Conservation (phyloP, 768 basidiomycete species). For the Suillus variegatus region DNA sequence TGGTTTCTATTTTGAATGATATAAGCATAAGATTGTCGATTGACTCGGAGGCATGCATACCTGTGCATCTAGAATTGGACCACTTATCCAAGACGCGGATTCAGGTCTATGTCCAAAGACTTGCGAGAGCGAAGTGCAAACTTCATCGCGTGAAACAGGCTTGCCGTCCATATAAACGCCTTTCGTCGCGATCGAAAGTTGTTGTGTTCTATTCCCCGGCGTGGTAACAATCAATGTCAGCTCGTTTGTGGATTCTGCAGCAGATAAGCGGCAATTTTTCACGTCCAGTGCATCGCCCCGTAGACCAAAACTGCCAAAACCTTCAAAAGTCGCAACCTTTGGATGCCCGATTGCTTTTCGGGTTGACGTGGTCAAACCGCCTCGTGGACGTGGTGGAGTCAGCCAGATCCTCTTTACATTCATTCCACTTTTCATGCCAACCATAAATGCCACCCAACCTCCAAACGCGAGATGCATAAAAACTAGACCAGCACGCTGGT, state of each 20-base stretch:
- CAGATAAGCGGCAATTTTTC: conserved; percentile 5
- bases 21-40: background rate
- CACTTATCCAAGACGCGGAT: background rate
- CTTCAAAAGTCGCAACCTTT: conserved; percentile 9
- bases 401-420: conserved; percentile 34
- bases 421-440: conserved; percentile 27
- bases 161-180: conserved; percentile 29
- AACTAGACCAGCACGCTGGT: conserved; percentile 30
- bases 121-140: conserved; percentile 20
- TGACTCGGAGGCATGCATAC: background rate
- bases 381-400: conserved; percentile 29
- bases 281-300: conserved; percentile 6
- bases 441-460: conserved; percentile 27
- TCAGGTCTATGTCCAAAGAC: conserved; percentile 3
- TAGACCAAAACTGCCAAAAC: conserved; percentile 19
- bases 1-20: background rate
- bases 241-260: conserved; percentile 1
- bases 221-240: conserved; percentile 3
- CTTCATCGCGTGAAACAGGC: conserved; percentile 18
- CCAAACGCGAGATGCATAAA: conserved; percentile 30
- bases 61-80: conserved; percentile 3
- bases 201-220: background rate
- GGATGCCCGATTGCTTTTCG: background rate
- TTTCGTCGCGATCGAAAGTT: conserved; percentile 15
- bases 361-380: too few species aligned